Base-by-base conservation (phyloP, 2,329 filamentous ascomycete genomes). In the Colletotrichum agaves region DNA sequence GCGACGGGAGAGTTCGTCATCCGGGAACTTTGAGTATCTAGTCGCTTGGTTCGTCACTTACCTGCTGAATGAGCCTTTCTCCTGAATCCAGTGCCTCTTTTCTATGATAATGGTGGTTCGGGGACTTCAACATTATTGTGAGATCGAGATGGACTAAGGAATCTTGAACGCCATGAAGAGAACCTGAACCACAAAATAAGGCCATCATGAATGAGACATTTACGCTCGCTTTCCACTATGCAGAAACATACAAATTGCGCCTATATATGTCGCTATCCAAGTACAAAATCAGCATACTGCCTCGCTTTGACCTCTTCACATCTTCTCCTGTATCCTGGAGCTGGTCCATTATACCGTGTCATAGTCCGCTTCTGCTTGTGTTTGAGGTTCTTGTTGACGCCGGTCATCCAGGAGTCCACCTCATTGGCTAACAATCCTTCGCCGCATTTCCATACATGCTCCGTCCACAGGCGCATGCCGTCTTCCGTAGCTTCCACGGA, bases 391-490 rank as follows among this genome's bases (percentile, higher is more conserved):
- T 78, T 84, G 70, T 87, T 87, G 2, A 87, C 81, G 0, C 84
- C 85, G 2, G 84, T 87, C 83, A 86, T 85, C 85, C 84, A 87
- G 1, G 79, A 82, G 66, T 87, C 84, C 0, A 85, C 81, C 68
- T 85, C 79, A 63, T 82, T 83, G 0, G 79, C 76, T 31, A 87
- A 69, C 11, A 82, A 63, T 0, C 84, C 84, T 35, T 80, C 73
- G 0, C 80, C 79, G 55, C 81, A 83, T 4, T 82, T 76, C 37
- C 80, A 73, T 2, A 87, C 84, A 75, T 86, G 84, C 41, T 82
- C 73, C 0, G 81, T 83, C 83, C 84, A 85, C 15, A 71, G 67
- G 4, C 76, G 71, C 60, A 81, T 75, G 0, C 75, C 79, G 39
- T 81, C 75, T 4, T 77, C 71, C 0, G 79, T 84, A 2, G 82